Base-by-base conservation (phyloP, 73 alveolate genomes). In the Symbiodinium natans region DNA sequence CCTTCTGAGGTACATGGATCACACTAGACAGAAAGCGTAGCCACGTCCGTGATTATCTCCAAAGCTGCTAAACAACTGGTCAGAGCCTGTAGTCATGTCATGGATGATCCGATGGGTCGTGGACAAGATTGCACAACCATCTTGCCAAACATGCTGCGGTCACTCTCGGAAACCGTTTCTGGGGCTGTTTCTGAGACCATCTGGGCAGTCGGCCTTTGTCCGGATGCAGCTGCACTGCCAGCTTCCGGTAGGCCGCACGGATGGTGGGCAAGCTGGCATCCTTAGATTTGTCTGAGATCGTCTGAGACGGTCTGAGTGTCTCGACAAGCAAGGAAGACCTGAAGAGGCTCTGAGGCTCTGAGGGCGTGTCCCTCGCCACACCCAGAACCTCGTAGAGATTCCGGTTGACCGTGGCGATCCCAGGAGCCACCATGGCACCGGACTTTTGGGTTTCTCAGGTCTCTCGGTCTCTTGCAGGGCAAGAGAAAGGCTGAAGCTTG, bases 191-290 rank as follows among this genome's bases (percentile, higher is more conserved):
- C 27, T n/a, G 41, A 19, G 10, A 15, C 43, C 43, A 29, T 29
- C 52, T 34, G 93, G 48, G 75, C 15, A 39, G 23, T 9, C 63
- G 73, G 31, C 95, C 95, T 46, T 88, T 88, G 95, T 88, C 95
- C 25, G 95, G 95, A 41, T 88, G 95, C 21, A 88, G 86, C 40
- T 88, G 95, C 41, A 88, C 95, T 3, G 95, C 95, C 17, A 88
- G 95, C 74, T 88, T 88, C 13, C 95, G 95, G 41, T 88, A 88
- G 23, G 95, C 95, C n/a, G 86, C 95, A 10, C 95, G 95, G 41
- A 88, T 88, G 74, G 85, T 86, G 27, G 95, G 39, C 41, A 43
- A n/a, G 86, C 95, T 88, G 23, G 95, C 95, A 39, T 88, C 95
- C 95, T 88, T 6, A 46, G 71, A 9, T 29, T n/a, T n/a, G n/a